Base-by-base conservation (phyloP, 192 early-diverging fungal species). In the Coemansia sp. region DNA sequence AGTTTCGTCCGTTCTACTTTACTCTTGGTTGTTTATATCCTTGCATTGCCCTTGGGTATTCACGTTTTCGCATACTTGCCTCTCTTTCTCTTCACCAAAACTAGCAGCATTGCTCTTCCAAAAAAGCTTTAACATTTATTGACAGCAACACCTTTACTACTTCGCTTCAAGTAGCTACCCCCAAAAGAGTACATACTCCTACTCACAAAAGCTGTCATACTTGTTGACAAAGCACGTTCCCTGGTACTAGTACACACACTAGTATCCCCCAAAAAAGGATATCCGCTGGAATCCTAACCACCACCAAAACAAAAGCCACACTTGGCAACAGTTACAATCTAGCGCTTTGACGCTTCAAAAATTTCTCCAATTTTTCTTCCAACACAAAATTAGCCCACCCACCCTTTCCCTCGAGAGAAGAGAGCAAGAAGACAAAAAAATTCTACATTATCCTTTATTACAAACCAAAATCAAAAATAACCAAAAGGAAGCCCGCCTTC, bases 131-230 rank as follows among this genome's bases (percentile, higher is more conserved):
- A 45, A 45, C 15, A 45, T 13, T 45, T 45, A 45, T 45, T 45
- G 42, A 17, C 42, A 45, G 42, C 42, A 17, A 45, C 11, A 40
- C 38, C 38, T 13, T 40, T 45, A 5, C 15, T 45, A 17, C 9
- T 45, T 45, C 42, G 4, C 7, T 45, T 45, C 15, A 13, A 45
- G 15, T 13, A 13, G 10, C 42, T 45, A 17, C 5, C 42, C 10
- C 5, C 42, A 45, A 45, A 45, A 45, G 42, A 45, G 42, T 17
- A 45, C 4, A 13, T 17, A 45, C 11, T 13, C 14, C 42, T 57
- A 17, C 33, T 41, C 50, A 34, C 59, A 62, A 15, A 60, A 32
- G 35, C 45, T 5, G 41, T 11, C 58, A 59, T 23, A 13, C 42
- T 45, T 45, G 42, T 45, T 45, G 14, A 13, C 4, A 45, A 45